Percentiles rank a stretch among this genome's conserved stretches.
Conservation (phyloP, 768 basidiomycete genomes). For the Polyporus arcularius region DNA sequence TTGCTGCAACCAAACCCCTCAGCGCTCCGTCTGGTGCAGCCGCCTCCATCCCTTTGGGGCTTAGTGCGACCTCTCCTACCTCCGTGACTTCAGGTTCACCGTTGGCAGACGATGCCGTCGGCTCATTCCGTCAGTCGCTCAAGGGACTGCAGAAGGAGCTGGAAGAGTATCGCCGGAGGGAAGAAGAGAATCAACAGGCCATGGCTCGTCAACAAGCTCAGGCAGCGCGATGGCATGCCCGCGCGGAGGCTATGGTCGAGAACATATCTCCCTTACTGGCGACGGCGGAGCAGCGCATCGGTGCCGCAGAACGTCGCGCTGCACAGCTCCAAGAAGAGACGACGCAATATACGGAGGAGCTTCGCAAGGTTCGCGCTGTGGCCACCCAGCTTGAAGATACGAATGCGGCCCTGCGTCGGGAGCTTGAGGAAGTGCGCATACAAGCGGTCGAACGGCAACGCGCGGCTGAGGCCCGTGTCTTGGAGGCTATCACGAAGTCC, state of each 20-base stretch:
- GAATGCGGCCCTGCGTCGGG: not conserved
- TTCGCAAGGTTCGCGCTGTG: not conserved
- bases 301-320: slow-evolving; percentile 3
- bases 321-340: not conserved
- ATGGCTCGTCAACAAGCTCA: slow-evolving; percentile 33
- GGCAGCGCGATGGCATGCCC: slow-evolving; percentile 19
- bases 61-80: not conserved
- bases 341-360: not conserved
- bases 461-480: not conserved
- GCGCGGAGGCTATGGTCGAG: slow-evolving; percentile 32
- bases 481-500: not conserved
- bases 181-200: slow-evolving; percentile 26
- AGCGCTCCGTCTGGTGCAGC: not conserved
- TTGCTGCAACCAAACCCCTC: not conserved
- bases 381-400: not conserved
- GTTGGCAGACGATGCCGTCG: slow-evolving; percentile 22
- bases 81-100: slow-evolving; percentile 5
- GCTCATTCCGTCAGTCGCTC: slow-evolving; percentile 18
- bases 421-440: not conserved
- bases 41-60: not conserved
- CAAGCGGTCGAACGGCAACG: not conserved
- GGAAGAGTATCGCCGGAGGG: slow-evolving; percentile 29
- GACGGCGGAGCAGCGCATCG: slow-evolving; percentile 24
- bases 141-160: slow-evolving; percentile 18
- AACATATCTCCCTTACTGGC: slow-evolving; percentile 32